Conservation (phyloP, 2,329 filamentous ascomycete species). For the Penicillium sp. region DNA sequence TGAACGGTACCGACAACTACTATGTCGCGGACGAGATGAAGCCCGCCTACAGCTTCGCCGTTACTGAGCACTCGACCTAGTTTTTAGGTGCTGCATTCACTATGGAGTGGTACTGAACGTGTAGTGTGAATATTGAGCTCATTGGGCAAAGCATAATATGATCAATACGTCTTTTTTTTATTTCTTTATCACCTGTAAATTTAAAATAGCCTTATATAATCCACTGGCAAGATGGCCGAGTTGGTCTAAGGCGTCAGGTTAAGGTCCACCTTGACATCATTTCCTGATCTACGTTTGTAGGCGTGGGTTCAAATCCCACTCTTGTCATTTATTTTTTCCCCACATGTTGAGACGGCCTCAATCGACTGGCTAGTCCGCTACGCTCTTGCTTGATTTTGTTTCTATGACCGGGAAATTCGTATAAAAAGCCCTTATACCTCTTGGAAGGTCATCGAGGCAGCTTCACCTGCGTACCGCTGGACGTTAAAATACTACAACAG, state of each 20-base stretch:
- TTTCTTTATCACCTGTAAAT: not conserved
- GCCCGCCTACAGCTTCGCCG: not conserved
- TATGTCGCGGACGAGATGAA: not conserved
- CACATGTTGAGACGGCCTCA: too few relatives aligned
- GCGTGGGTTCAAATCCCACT: slow-evolving; percentile 23
- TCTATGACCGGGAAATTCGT: too few relatives aligned
- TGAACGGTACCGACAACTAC: slow-evolving; percentile 17
- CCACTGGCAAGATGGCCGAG: slow-evolving; percentile 32
- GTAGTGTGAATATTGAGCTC: not conserved
- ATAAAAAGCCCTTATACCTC: too few relatives aligned
- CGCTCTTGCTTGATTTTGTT: too few relatives aligned
- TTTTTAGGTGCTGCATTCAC: not conserved
- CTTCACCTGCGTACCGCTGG: too few relatives aligned
- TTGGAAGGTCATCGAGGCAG: too few relatives aligned
- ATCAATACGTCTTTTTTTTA: not conserved
- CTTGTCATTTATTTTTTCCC: slow-evolving; percentile 11
- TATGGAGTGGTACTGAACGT: not conserved
- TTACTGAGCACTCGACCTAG: not conserved
- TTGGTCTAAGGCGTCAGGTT: slow-evolving; percentile 36
- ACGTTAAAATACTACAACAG: too few relatives aligned
- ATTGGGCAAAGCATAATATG: not conserved
- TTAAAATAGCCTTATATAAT: not conserved
- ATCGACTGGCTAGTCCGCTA: too few relatives aligned
- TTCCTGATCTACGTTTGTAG: slow-evolving; percentile 16
- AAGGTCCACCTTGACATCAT: slow-evolving; percentile 20